These are phyloP conservation scores for Wakefieldia striispora DNA, from an alignment of 768 basidiomycete species.

Conservation along the genomic window DNA sequence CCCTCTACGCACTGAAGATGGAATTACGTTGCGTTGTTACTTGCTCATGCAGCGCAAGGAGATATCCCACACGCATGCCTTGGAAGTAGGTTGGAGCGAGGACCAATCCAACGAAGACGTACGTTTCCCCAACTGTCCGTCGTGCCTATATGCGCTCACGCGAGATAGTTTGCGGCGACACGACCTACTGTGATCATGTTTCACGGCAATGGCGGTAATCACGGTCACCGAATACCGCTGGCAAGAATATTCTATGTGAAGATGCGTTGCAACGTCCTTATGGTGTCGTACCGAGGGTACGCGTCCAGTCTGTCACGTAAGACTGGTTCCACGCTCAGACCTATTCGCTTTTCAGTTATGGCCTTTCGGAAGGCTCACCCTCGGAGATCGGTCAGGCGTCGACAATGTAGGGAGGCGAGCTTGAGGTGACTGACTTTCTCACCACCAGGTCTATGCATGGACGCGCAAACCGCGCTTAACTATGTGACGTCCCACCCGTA, in stretches of 20 bases:
- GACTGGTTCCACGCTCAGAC: background rate
- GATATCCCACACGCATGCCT: slow-evolving; percentile 36
- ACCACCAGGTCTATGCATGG: slow-evolving; percentile 65
- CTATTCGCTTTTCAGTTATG: slow-evolving; percentile 57
- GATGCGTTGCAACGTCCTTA: slow-evolving; percentile 90
- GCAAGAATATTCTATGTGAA: slow-evolving; percentile 77
- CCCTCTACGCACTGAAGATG: slow-evolving; percentile 68
- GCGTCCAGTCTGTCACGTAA: slow-evolving; percentile 17
- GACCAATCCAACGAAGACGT: slow-evolving; percentile 61
- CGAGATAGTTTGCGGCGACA: slow-evolving; percentile 38
- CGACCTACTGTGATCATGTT: slow-evolving; percentile 92
- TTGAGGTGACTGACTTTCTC: background rate
- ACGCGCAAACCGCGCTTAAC: slow-evolving; percentile 82
- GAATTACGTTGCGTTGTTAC: slow-evolving; percentile 71
- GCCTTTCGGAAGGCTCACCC: slow-evolving; percentile 80
- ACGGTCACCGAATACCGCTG: slow-evolving; percentile 88
- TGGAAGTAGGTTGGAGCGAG: slow-evolving; percentile 35
- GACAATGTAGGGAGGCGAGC: background rate
- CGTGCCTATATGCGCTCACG: background rate
- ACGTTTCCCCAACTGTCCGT: slow-evolving; percentile 10
- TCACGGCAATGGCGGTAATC: slow-evolving; percentile 86
- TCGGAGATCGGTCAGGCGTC: slow-evolving; percentile 68
- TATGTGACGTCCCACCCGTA: slow-evolving; percentile 63
- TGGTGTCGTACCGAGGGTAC: slow-evolving; percentile 91
- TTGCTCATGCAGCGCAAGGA: slow-evolving; percentile 63